Percentiles rank a stretch among this genome's conserved stretches.
phyloP scores from a whole-genome alignment of 306 rosid species.

The Cyclanthera cordifolia region DNA sequence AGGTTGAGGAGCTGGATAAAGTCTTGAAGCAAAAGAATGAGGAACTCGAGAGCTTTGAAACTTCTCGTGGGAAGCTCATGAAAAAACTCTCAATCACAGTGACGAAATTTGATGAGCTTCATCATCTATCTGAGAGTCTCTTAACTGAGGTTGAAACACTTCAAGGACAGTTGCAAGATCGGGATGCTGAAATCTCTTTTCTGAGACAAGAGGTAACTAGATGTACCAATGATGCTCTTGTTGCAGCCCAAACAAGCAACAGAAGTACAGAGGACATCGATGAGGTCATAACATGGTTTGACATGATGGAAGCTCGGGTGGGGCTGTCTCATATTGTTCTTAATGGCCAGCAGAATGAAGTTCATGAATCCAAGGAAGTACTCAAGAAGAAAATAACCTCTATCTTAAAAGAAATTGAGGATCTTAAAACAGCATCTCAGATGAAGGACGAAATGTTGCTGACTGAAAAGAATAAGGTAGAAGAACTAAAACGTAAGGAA shows the following conservation, averaged over 20 bases:
- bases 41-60: slow-evolving; percentile 59
- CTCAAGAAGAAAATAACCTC: slow-evolving; percentile 51
- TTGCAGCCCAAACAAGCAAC: slow-evolving; percentile 66
- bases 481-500: slow-evolving; percentile 42
- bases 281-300: slow-evolving; percentile 70
- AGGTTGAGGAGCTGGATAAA: slow-evolving; percentile 56
- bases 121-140: slow-evolving; percentile 68
- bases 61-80: slow-evolving; percentile 63
- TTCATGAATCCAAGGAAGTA: slow-evolving; percentile 50
- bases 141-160: slow-evolving; percentile 84
- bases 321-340: slow-evolving; percentile 37
- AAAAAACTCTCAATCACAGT: slow-evolving; percentile 79
- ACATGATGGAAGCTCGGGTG: slow-evolving; percentile 33
- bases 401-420: slow-evolving; percentile 50
- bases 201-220: slow-evolving; percentile 93
- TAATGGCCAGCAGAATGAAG: slow-evolving; percentile 33
- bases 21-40: slow-evolving; percentile 51
- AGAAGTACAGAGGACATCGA: slow-evolving; percentile 43
- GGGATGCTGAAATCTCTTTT: slow-evolving; percentile 87
- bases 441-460: slow-evolving; percentile 61
- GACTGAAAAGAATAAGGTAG: slow-evolving; percentile 59
- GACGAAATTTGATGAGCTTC: slow-evolving; percentile 91
- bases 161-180: slow-evolving; percentile 88
- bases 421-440: slow-evolving; percentile 42
- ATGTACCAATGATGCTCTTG: slow-evolving; percentile 83